These are phyloP conservation scores for Mycena sanguinolenta DNA, from an alignment of 768 basidiomycete species.

Conservation along the genomic window DNA sequence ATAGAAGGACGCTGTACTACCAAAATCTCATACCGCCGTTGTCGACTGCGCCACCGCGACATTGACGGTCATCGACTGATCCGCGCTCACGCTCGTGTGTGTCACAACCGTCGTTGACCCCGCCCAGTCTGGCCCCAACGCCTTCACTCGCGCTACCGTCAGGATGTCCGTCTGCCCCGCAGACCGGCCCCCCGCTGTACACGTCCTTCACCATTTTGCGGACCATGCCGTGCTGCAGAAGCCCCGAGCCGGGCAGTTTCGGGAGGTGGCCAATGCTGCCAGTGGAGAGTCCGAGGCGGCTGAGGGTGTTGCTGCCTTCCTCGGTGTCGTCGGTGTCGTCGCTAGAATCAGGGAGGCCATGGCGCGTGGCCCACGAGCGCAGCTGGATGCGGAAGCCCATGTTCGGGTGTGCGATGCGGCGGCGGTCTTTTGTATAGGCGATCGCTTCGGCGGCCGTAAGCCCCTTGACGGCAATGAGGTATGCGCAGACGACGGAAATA, in stretches of 20 bases:
- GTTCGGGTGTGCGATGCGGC: constrained; percentile 59
- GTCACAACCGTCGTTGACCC: constrained; percentile 28
- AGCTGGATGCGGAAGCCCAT: constrained; percentile 59
- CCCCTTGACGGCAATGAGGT: constrained; percentile 50
- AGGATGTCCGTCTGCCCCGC: constrained; percentile 28
- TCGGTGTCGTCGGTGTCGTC: constrained; percentile 4
- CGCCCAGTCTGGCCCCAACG: constrained; percentile 32
- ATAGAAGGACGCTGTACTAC: too few species aligned
- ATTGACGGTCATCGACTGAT: constrained; percentile 22
- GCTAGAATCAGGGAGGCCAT: constrained; percentile 6
- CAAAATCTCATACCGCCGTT: too few species aligned
- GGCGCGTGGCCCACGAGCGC: constrained; percentile 46
- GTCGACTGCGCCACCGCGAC: constrained; percentile 20
- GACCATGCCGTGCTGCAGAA: constrained; percentile 19
- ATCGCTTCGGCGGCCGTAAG: constrained; percentile 59
- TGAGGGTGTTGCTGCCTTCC: background rate
- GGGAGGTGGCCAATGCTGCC: constrained; percentile 4
- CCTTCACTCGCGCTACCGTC: constrained; percentile 22
- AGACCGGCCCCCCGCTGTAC: constrained; percentile 15
- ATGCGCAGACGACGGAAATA: constrained; percentile 65
- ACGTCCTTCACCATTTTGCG: constrained; percentile 19
- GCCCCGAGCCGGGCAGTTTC: constrained; percentile 20
- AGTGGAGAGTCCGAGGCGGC: constrained; percentile 7
- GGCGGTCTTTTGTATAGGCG: constrained; percentile 51
- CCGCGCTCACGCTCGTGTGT: constrained; percentile 24